Evolutionary conservation across 2,329 filamentous ascomycete species (phyloP), one percentile per base, ranked within the genome.

Genomic region (Fonsecaea multimorphosa): DNA sequence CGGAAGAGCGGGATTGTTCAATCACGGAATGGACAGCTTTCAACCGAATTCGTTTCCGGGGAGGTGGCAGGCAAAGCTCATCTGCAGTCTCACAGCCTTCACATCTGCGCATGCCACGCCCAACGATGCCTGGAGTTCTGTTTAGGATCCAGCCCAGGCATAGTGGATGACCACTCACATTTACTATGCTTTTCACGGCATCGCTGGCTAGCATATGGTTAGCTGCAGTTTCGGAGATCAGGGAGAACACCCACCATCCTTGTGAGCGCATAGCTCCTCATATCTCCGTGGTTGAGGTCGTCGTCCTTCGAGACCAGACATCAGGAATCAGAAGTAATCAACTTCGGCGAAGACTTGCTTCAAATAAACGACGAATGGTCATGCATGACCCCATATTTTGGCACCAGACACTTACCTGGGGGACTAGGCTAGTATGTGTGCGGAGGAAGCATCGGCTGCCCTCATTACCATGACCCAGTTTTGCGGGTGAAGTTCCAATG

Each of bases 251-350:
- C 51, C 19, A 54, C 51, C 51, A 54, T 31, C 51, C 51, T 54
- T 32, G 51, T 32, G 51, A 54, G 51, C 51, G 51, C 51, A 54
- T 54, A n/a, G 51, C 27, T 54, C 24, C 19, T 54, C 51, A 32
- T 54, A 22, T 54, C 49, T 29, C 51, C 16, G 14, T 19, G 27
- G 27, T 32, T 6, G 27, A 22, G 7, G n/a, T 54, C 14, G 31
- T 31, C 31, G 19, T 19, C 51, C 27, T 54, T 22, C 31, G 12
- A 31, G 9, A 6, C 6, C 5, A 32, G 31, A 53, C 51, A 53
- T 29, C 27, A 32, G 24, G n/a, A 22, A 49, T 49, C 19, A 49
- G 44, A 22, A 49, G 44, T 19, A 44, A n/a, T 22, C 44, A 2
- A 24, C 19, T 49, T 49, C 44, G 44, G 44, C 44, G 44, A 49